A percentile compares a stretch with the other conserved stretches of the same genome.
Conservation (phyloP, 2,329 filamentous ascomycete genomes). For the Exophiala alcalophila region DNA sequence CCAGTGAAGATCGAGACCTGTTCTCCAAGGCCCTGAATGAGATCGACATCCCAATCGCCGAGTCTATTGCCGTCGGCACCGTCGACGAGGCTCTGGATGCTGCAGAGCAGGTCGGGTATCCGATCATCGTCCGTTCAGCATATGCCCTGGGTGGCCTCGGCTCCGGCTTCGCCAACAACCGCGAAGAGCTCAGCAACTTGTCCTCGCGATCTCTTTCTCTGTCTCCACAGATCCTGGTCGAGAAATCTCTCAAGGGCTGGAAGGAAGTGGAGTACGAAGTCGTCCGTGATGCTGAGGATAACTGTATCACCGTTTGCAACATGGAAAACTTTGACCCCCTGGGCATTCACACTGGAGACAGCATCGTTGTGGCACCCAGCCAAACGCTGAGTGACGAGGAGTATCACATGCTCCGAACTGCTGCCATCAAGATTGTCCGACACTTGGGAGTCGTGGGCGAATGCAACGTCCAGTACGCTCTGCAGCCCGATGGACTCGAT, state of each 20-base stretch:
- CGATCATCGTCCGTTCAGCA: conserved; percentile 95
- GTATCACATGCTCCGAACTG: conserved; percentile 98
- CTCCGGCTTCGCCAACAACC: conserved; percentile 91
- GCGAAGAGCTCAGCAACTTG: conserved; percentile 90
- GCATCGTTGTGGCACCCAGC: conserved; percentile 94
- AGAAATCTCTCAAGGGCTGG: conserved; percentile 99
- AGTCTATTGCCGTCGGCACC: conserved; percentile 88
- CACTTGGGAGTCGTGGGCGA: conserved; percentile 96
- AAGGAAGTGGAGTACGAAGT: conserved; percentile 99
- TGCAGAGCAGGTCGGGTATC: conserved; percentile 84
- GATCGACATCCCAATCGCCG: conserved; percentile 95
- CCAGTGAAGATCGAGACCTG: conserved; percentile 91
- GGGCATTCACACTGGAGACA: conserved; percentile 96
- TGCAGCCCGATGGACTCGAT: conserved; percentile 94
- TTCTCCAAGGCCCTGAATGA: conserved; percentile 95
- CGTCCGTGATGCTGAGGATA: conserved; percentile 93
- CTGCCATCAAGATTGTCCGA: conserved; percentile 96
- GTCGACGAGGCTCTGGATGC: conserved; percentile 89
- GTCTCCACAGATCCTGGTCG: conserved; percentile 92
- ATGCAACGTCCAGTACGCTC: conserved; percentile 97
- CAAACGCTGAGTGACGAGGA: conserved; percentile 98
- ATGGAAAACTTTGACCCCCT: conserved; percentile 99
- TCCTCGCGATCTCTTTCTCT: conserved; percentile 88
- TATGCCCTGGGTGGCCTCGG: conserved; percentile 95
- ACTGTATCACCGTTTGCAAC: conserved; percentile 98